These are phyloP conservation scores for Daldinia childiae DNA, from an alignment of 495 filamentous ascomycete genomes.

Conservation along the genomic window DNA sequence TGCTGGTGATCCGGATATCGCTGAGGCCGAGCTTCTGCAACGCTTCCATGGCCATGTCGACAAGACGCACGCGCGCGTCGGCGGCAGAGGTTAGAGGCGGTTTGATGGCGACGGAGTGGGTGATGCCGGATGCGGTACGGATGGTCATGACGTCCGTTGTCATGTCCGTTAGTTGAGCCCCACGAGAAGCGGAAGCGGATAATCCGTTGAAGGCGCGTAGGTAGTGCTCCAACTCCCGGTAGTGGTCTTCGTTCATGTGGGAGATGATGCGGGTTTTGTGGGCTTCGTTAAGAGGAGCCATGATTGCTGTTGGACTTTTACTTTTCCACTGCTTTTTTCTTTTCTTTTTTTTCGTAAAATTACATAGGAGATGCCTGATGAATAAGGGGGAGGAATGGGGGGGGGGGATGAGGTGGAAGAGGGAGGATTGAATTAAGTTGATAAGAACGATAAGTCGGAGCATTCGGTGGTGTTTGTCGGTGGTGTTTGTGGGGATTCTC, in stretches of 20 bases:
- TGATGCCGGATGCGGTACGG: constrained; percentile 38
- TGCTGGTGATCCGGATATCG: constrained; percentile 35
- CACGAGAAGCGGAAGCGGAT: constrained; percentile 55
- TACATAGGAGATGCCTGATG: too few relatives aligned
- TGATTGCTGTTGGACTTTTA: background rate
- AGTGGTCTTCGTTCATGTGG: constrained; percentile 86
- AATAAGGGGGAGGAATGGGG: too few relatives aligned
- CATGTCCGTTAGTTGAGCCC: constrained; percentile 68
- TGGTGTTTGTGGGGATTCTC: too few relatives aligned
- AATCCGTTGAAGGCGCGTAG: constrained; percentile 68
- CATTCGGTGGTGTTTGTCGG: too few relatives aligned
- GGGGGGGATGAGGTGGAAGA: too few relatives aligned
- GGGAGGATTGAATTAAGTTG: too few relatives aligned
- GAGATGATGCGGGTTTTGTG: constrained; percentile 71
- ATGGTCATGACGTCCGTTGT: constrained; percentile 66
- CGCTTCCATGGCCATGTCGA: constrained; percentile 64
- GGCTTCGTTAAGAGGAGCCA: constrained; percentile 45
- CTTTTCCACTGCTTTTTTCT: background rate
- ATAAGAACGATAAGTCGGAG: too few relatives aligned
- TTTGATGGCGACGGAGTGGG: constrained; percentile 63
- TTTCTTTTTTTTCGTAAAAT: too few relatives aligned
- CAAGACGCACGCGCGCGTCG: constrained; percentile 70
- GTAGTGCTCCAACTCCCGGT: constrained; percentile 71
- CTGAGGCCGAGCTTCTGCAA: constrained; percentile 47
- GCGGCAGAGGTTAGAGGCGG: constrained; percentile 66